Evolutionary conservation across 768 basidiomycete genomes (phyloP), one percentile per base, ranked within the genome.

Genomic region (Mycena vulgaris): DNA sequence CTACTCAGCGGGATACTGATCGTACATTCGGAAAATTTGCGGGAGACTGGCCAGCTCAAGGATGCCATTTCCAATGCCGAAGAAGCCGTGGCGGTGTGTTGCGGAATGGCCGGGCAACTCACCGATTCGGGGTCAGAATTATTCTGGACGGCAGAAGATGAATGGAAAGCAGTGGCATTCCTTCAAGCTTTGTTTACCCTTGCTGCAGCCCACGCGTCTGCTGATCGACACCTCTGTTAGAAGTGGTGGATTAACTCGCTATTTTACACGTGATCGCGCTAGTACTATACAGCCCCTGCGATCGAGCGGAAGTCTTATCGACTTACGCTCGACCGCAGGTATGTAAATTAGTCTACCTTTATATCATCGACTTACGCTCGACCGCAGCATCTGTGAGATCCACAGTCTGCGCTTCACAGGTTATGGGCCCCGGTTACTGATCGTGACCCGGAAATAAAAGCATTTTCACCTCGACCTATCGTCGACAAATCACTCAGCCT

Each of bases 281-380:
- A n/a, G 31, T 30, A 39, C 19, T 58, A 58, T 33, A 52, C 47
- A 53, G 28, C 33, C 21, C 48, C 19, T 56, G 52, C 53, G 63
- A 53, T 40, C 61, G 49, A 28, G 4, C 17, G 19, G 17, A 40
- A 55, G 63, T 53, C 53, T 56, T 53, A 64, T 64, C 63, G 63
- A 63, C 62, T 63, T 63, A 63, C 62, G 51, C 62, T 63, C 62
- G 62, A 63, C 62, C 62, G 52, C 62, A 63, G 62, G 51, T 45
- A 42, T 40, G 49, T 63, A 63, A 51, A 35, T 23, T 51, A 40
- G 21, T n/a, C 6, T 52, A 27, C 28, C 1, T 28, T 52, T 40
- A 51, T 53, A 31, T n/a, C 33, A 65, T 65, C 42, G 63, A 65
- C 64, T 65, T 65, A 65, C 55, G 64, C 64, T 66, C 65, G 57